phyloP scores from a whole-genome alignment of 2,329 filamentous ascomycete species.

The Penicillium sp. region DNA sequence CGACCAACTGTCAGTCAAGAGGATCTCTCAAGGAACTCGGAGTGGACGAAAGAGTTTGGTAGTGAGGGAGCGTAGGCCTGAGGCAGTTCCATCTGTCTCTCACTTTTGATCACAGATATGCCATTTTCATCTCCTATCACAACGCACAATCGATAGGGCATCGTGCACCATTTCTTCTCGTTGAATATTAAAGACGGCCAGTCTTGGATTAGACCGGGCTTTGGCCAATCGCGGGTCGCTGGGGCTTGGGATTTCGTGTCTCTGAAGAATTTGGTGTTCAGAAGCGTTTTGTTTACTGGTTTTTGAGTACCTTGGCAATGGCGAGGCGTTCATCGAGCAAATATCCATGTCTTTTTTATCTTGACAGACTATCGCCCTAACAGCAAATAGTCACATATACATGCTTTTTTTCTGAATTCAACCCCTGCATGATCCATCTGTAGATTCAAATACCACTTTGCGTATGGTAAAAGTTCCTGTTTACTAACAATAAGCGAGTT shows the following conservation, averaged over 20 bases:
- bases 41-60: conserved; percentile 96
- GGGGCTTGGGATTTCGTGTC: conserved; percentile 1
- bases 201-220: conserved; percentile 11
- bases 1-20: conserved; percentile 88
- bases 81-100: background rate
- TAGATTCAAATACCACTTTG: background rate
- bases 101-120: conserved; percentile 1
- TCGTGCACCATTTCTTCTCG: conserved; percentile 5
- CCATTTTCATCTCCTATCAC: background rate
- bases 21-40: conserved; percentile 80
- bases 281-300: conserved; percentile 28
- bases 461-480: background rate
- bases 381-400: conserved; percentile 18
- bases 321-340: conserved; percentile 33
- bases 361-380: conserved; percentile 6
- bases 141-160: background rate
- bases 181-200: conserved; percentile 1
- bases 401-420: background rate
- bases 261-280: conserved; percentile 33
- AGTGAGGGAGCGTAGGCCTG: conserved; percentile 72
- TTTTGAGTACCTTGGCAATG: conserved; percentile 25
- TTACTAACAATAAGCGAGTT: background rate
- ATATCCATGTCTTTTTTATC: conserved; percentile 22
- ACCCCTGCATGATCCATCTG: background rate
- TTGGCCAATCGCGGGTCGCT: conserved; percentile 3